These are phyloP conservation scores for Tuber borchii DNA, from an alignment of 495 filamentous ascomycete species.

Conservation along the genomic window DNA sequence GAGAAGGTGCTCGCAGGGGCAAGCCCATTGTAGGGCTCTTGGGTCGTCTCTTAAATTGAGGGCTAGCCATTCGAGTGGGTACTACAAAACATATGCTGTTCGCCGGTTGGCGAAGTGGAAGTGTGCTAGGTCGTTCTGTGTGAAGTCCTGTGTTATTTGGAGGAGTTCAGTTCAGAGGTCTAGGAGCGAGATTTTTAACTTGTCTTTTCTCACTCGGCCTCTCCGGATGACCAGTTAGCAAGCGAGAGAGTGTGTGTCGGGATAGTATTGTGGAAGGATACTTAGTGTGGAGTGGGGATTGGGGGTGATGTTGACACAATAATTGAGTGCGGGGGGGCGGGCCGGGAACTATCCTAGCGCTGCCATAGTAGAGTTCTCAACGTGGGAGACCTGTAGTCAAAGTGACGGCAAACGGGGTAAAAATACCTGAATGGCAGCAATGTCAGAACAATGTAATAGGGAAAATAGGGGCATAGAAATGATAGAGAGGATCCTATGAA, in stretches of 20 bases:
- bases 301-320: background rate
- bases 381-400: too few relatives aligned
- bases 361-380: too few relatives aligned
- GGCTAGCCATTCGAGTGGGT: conserved; percentile 3
- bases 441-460: too few relatives aligned
- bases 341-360: background rate
- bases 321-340: background rate
- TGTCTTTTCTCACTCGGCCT: background rate
- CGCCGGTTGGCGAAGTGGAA: conserved; percentile 9
- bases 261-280: background rate
- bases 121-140: background rate
- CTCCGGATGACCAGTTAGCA: background rate
- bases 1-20: background rate
- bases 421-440: too few relatives aligned
- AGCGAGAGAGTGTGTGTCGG: background rate
- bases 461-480: too few relatives aligned
- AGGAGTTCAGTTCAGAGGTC: conserved; percentile 13
- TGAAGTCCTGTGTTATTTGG: background rate
- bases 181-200: conserved; percentile 8
- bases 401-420: background rate
- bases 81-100: conserved; percentile 2
- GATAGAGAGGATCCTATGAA: too few relatives aligned
- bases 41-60: background rate
- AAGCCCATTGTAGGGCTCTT: conserved; percentile 10
- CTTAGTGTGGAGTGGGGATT: background rate